A percentile compares a stretch with the other conserved stretches of the same genome.
These are phyloP conservation scores for Pseudogymnoascus sp. DNA, from an alignment of 2,329 filamentous ascomycete genomes.

Conservation along the genomic window DNA sequence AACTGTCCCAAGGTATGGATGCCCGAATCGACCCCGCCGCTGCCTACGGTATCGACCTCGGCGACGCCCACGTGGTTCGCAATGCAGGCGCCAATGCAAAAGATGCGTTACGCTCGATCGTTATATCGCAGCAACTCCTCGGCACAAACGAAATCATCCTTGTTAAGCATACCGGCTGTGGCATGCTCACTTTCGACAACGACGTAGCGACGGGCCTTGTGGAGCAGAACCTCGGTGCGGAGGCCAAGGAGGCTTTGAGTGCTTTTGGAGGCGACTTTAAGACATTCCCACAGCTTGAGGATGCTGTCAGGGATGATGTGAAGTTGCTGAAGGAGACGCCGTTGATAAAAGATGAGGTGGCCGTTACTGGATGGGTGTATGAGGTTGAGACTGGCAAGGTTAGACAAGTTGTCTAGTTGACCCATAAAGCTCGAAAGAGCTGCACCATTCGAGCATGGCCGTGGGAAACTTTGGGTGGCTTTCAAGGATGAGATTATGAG, in stretches of 20 bases:
- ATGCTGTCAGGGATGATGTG: slow-evolving; percentile 61
- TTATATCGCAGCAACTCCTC: slow-evolving; percentile 73
- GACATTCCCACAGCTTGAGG: slow-evolving; percentile 52
- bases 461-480: background rate
- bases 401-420: slow-evolving; percentile 37
- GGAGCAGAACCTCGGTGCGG: slow-evolving; percentile 46
- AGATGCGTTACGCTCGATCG: slow-evolving; percentile 65
- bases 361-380: slow-evolving; percentile 68
- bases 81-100: slow-evolving; percentile 62
- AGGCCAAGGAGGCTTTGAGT: slow-evolving; percentile 24
- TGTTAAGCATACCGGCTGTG: slow-evolving; percentile 51
- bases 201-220: slow-evolving; percentile 48
- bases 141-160: slow-evolving; percentile 65
- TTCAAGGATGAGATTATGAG: background rate
- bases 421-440: background rate
- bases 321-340: slow-evolving; percentile 51
- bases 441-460: background rate
- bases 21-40: slow-evolving; percentile 61
- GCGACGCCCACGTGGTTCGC: slow-evolving; percentile 72
- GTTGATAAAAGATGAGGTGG: slow-evolving; percentile 51
- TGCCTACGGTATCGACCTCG: slow-evolving; percentile 63
- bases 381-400: slow-evolving; percentile 66
- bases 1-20: slow-evolving; percentile 71
- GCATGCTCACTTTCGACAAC: slow-evolving; percentile 64
- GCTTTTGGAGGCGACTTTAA: slow-evolving; percentile 21